Evolutionary conservation across 2,329 filamentous ascomycete genomes (phyloP), one percentile per base, ranked within the genome.

Genomic region (Apiospora rasikravindrae): DNA sequence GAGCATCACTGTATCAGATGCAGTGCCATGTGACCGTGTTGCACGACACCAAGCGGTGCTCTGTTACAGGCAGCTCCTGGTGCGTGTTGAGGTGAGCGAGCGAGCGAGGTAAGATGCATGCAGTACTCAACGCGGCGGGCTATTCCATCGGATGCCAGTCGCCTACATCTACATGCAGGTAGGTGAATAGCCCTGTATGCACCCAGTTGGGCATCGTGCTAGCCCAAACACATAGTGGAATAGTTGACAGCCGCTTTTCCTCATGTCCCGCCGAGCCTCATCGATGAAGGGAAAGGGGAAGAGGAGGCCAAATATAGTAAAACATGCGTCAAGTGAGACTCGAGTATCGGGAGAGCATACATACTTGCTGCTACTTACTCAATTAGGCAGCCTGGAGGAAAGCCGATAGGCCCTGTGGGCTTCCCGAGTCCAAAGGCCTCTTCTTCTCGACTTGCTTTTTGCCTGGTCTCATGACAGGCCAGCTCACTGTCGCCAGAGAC

Each of bases 401-500:
- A 40, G 57, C 57, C 33, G 57, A 64, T 64, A 64, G 57, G 57
- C 57, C 29, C 7, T 64, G 29, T 2, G 7, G 6, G 16, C 16
- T 8, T 14, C 2, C 53, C 22, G 29, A n/a, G 16, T 7, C 29
- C 57, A n/a, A n/a, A 29, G 22, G 29, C 19, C 57, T 40, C 29
- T n/a, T 22, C 29, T 16, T 40, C 29, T 64, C 2, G 57, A 64
- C 33, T 64, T 64, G 57, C 57, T 64, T 64, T 61, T 64, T n/a
- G 4, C 22, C 11, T 37, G 33, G 57, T 40, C 57, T 64, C 57
- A 40, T 64, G 57, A 40, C 57, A n/a, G 33, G 57, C 33, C 57
- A 64, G 57, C 57, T 40, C 29, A 64, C 33, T 14, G 57, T 64
- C 29, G 57, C 57, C 57, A 64, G 40, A 64, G 57, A 40, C 57